Evolutionary conservation across 345 rosid species (phyloP).

Genomic region (Angophora floribunda): DNA sequence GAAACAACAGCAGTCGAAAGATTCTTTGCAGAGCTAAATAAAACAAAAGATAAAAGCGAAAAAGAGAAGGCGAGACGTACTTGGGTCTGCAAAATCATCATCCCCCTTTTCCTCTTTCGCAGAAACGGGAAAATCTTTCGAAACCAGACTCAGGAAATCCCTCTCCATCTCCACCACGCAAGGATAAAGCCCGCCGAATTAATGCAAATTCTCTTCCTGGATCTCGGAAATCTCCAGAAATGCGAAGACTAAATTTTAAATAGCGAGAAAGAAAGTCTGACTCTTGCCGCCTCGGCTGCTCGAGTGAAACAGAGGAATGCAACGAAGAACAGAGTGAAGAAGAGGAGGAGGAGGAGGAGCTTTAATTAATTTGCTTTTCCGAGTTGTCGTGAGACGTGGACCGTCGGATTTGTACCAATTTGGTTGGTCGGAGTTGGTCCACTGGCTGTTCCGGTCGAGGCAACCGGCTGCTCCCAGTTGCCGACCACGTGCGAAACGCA

Average conservation of each 20-base stretch:
- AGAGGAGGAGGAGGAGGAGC: background rate
- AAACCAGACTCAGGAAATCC: background rate
- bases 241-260: background rate
- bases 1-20: background rate
- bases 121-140: background rate
- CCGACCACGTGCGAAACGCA: background rate
- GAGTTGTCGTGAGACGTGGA: background rate
- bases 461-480: background rate
- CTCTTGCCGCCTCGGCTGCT: background rate
- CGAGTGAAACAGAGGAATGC: background rate
- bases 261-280: background rate
- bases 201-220: background rate
- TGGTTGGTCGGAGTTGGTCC: background rate
- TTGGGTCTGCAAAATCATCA: background rate
- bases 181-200: background rate
- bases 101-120: background rate
- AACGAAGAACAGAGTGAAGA: background rate
- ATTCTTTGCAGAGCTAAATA: background rate
- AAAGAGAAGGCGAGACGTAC: background rate
- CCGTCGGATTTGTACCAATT: background rate
- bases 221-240: background rate
- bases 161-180: background rate
- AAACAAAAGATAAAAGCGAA: background rate
- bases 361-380: background rate
- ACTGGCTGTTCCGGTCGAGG: background rate